Evolutionary conservation across 2,329 filamentous ascomycete species (phyloP).

Genomic region (Fusarium sp.): DNA sequence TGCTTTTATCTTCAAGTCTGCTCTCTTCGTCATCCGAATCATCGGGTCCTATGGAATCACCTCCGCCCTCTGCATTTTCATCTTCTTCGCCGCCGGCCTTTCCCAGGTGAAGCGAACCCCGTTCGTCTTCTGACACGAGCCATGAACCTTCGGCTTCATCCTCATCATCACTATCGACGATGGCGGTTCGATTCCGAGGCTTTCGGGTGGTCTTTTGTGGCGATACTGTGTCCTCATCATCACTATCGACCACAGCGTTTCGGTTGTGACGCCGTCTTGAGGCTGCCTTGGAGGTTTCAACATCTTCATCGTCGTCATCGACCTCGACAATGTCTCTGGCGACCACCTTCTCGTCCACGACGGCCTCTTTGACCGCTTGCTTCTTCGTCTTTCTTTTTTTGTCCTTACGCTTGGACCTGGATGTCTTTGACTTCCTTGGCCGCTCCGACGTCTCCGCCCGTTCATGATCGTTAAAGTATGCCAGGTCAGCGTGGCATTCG

Average conservation of each 20-base stretch:
- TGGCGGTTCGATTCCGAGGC: constrained; percentile 63
- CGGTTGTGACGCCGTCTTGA: constrained; percentile 28
- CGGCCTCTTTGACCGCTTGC: constrained; percentile 26
- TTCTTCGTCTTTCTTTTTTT: constrained; percentile 26
- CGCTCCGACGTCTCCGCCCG: constrained; percentile 58
- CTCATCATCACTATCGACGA: constrained; percentile 75
- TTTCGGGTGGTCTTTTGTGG: constrained; percentile 47
- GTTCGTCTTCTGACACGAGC: constrained; percentile 78
- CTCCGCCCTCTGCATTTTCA: constrained; percentile 87
- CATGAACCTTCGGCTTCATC: constrained; percentile 79
- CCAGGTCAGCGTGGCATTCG: constrained; percentile 80
- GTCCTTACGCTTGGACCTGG: constrained; percentile 34
- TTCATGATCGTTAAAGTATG: constrained; percentile 66
- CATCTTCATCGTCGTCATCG: constrained; percentile 37
- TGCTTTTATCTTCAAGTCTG: constrained; percentile 64
- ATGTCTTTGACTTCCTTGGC: constrained; percentile 36
- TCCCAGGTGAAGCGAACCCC: constrained; percentile 69
- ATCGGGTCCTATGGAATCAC: constrained; percentile 79
- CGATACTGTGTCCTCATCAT: constrained; percentile 31
- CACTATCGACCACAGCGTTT: constrained; percentile 32
- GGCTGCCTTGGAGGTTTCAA: constrained; percentile 32
- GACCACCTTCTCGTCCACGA: constrained; percentile 31
- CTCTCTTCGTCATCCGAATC: constrained; percentile 70
- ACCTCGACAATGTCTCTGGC: constrained; percentile 28
- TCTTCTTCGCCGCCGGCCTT: constrained; percentile 87